phyloP scores from a whole-genome alignment of 1,284 basidiomycete genomes.

The Cryptococcus wingfieldii region DNA sequence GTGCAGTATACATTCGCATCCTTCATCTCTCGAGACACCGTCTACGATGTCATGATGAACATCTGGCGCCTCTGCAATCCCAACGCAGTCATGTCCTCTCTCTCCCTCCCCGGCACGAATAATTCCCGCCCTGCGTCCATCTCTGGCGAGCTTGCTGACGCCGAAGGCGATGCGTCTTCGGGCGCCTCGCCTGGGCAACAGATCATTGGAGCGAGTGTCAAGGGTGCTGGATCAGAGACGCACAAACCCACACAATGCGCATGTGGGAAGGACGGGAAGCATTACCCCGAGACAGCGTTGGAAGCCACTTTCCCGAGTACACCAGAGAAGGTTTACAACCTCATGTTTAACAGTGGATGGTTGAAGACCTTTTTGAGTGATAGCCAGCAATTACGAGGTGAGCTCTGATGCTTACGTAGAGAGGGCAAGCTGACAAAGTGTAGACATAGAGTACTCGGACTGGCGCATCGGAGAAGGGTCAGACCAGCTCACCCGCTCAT shows the following conservation, averaged over 20 bases:
- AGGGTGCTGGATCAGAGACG: constrained; percentile 4
- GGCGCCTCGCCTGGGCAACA: not conserved
- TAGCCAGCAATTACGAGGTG: constrained; percentile 84
- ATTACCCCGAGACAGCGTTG: constrained; percentile 70
- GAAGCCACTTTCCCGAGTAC: constrained; percentile 78
- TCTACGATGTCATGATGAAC: constrained; percentile 91
- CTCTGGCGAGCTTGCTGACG: constrained; percentile 1
- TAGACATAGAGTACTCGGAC: constrained; percentile 87
- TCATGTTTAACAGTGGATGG: constrained; percentile 95
- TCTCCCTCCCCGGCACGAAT: constrained; percentile 20
- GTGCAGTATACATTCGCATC: constrained; percentile 89
- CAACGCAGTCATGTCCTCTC: constrained; percentile 53
- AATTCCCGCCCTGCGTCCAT: constrained; percentile 32
- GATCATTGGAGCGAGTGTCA: not conserved
- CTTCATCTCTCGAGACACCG: constrained; percentile 92
- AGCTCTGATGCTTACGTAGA: constrained; percentile 33
- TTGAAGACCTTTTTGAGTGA: constrained; percentile 87
- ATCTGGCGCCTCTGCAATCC: constrained; percentile 92
- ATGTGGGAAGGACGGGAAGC: constrained; percentile 67
- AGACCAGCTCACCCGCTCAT: constrained; percentile 73
- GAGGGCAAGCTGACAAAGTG: not conserved
- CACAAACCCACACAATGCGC: constrained; percentile 62
- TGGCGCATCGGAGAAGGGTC: constrained; percentile 66
- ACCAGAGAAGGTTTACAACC: constrained; percentile 90
- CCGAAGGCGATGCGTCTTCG: constrained; percentile 10